phyloP scores from a whole-genome alignment of 768 basidiomycete species.

The Mycena rebaudengoi region DNA sequence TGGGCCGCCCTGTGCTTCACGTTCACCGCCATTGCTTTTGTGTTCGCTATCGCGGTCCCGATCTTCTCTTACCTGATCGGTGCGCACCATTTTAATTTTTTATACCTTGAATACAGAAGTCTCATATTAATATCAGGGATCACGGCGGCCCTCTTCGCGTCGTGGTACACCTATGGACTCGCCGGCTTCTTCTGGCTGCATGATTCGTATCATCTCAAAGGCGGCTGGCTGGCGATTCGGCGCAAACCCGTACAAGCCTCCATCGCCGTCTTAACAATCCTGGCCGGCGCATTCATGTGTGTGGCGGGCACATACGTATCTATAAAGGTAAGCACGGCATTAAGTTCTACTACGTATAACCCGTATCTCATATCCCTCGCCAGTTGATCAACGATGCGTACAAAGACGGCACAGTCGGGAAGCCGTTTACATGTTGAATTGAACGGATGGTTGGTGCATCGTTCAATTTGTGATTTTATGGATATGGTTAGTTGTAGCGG shows the following conservation, averaged over 20 bases:
- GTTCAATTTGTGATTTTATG: too few species aligned
- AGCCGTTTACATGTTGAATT: conserved; percentile 57
- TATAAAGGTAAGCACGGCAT: conserved; percentile 57
- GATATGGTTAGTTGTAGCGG: too few species aligned
- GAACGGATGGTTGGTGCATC: too few species aligned
- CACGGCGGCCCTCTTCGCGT: conserved; percentile 60
- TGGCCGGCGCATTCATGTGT: conserved; percentile 61
- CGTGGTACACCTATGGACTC: conserved; percentile 67
- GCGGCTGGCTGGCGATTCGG: conserved; percentile 42
- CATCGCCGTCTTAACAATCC: conserved; percentile 52
- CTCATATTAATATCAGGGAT: too few species aligned
- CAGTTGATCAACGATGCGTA: conserved; percentile 60
- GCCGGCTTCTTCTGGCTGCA: conserved; percentile 65
- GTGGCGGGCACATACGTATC: conserved; percentile 62
- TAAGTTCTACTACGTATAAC: too few species aligned
- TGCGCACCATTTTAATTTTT: background rate
- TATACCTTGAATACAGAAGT: too few species aligned
- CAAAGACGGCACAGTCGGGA: conserved; percentile 48
- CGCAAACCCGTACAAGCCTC: conserved; percentile 42
- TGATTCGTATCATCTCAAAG: conserved; percentile 54
- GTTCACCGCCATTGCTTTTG: conserved; percentile 50
- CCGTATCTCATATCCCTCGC: background rate
- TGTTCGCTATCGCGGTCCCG: conserved; percentile 59
- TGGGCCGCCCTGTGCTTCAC: conserved; percentile 56
- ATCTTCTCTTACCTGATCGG: conserved; percentile 63